Evolutionary conservation across 2,329 filamentous ascomycete genomes (phyloP), one percentile per base, ranked within the genome.

Genomic region (Boeremia exigua): DNA sequence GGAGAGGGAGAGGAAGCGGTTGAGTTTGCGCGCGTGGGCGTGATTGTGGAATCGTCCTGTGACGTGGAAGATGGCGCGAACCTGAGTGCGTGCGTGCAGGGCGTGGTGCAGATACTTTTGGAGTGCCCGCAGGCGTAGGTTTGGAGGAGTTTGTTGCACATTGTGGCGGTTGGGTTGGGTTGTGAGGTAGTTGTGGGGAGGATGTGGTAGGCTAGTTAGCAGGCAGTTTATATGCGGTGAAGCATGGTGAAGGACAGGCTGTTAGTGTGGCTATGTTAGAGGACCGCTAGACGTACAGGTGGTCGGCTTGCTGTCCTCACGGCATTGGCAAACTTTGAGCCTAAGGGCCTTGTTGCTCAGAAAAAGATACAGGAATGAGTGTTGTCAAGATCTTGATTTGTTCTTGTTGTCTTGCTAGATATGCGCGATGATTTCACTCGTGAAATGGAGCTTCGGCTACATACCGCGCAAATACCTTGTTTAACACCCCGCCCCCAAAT

Each of bases 81-180:
- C 5, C 34, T 50, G 12, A 68, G 46, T 5, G 68, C 69, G 46
- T 64, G 54, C 1, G 55, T 47, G 38, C 70, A 73, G 14, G 67
- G 65, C 5, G 70, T 73, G 14, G 59, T 68, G 56, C 64, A 71
- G 48, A 71, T 60, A 7, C 45, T 45, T 27, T 67, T 69, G 10
- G 43, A 51, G 63, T 69, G 63, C 25, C 56, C 48, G 54, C 72
- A 74, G 49, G 59, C 59, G 54, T 66, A 68, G 43, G 62, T 37
- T 54, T 73, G 66, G 47, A 67, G 14, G 25, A 71, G 62, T 29
- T 64, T 62, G 29, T 65, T 50, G 54, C 70, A 73, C 70, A 70
- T 72, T 6, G 14, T 32, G 39, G 23, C 7, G 27, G 8, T 17
- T 30, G 27, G 3, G 12, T 2, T 42, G 38, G 17, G 17, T 14